Percentiles rank a stretch among this genome's conserved stretches.
Conservation (phyloP, 768 basidiomycete species). For the Leucosporidium creatinivorum region DNA sequence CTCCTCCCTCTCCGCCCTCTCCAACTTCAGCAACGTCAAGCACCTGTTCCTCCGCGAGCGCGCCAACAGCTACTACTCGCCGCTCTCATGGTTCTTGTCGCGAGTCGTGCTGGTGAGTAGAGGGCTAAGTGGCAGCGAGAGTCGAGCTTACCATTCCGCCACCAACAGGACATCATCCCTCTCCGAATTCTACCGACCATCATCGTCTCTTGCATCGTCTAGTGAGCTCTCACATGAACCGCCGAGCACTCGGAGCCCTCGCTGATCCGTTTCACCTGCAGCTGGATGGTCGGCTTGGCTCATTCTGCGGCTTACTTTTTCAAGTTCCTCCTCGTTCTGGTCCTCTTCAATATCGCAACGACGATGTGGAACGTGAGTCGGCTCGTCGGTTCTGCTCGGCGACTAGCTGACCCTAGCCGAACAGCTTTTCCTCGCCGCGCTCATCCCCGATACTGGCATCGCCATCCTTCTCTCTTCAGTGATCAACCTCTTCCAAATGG, state of each 20-base stretch:
- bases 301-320: constrained; percentile 74
- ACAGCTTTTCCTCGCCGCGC: constrained; percentile 67
- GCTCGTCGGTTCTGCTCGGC: no score
- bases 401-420: no score
- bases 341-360: constrained; percentile 74
- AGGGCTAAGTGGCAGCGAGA: no score
- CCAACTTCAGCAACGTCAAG: constrained; percentile 75
- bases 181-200: constrained; percentile 83
- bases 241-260: not conserved
- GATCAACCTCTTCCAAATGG: constrained; percentile 49
- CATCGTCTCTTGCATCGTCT: constrained; percentile 64
- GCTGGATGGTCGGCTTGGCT: constrained; percentile 91
- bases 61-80: constrained; percentile 77
- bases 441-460: constrained; percentile 78
- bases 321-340: constrained; percentile 86
- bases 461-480: constrained; percentile 74
- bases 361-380: constrained; percentile 65
- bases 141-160: no score
- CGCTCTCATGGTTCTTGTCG: constrained; percentile 83
- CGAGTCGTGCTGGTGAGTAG: constrained; percentile 57
- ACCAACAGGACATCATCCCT: constrained; percentile 62
- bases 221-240: constrained; percentile 43
- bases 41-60: constrained; percentile 85
- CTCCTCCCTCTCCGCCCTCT: constrained; percentile 78
- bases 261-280: constrained; percentile 51